These are phyloP conservation scores for Plasmopara muralis DNA, from an alignment of 352 stramenopile genomes.

Conservation along the genomic window DNA sequence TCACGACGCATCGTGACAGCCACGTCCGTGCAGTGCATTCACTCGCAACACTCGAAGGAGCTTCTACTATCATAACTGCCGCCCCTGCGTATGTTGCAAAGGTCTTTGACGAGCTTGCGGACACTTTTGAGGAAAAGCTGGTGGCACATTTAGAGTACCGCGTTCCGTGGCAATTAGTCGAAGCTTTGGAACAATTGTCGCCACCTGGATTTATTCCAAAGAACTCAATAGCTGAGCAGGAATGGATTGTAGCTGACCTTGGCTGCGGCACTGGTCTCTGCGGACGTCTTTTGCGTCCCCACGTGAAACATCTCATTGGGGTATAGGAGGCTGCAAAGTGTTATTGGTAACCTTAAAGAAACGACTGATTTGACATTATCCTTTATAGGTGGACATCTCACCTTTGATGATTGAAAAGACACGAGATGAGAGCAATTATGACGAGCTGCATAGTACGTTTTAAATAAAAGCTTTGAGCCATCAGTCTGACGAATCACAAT, in stretches of 20 bases:
- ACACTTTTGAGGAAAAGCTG: constrained; percentile 78
- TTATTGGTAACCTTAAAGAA: not conserved
- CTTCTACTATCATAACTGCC: constrained; percentile 39
- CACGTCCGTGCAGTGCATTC: constrained; percentile 61
- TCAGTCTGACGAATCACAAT: not conserved
- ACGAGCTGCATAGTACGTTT: constrained; percentile 58
- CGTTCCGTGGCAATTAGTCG: constrained; percentile 72
- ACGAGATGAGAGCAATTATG: constrained; percentile 48
- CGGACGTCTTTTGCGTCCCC: constrained; percentile 53
- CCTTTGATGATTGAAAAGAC: constrained; percentile 79
- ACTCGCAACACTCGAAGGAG: constrained; percentile 52
- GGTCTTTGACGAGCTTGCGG: constrained; percentile 74
- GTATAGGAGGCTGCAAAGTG: constrained; percentile 21
- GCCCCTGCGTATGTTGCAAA: constrained; percentile 60
- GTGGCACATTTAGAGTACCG: constrained; percentile 73
- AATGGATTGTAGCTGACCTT: constrained; percentile 48
- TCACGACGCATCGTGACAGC: constrained; percentile 20
- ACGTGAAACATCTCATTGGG: constrained; percentile 47
- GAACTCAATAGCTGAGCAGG: constrained; percentile 5
- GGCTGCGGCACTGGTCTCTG: constrained; percentile 77
- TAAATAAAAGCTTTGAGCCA: not conserved
- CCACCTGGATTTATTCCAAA: constrained; percentile 19
- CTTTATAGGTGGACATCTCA: constrained; percentile 64
- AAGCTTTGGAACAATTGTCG: constrained; percentile 43
- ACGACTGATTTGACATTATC: not conserved